Base-by-base conservation (phyloP, 805 yeast species). In the Starmera amethionina region DNA sequence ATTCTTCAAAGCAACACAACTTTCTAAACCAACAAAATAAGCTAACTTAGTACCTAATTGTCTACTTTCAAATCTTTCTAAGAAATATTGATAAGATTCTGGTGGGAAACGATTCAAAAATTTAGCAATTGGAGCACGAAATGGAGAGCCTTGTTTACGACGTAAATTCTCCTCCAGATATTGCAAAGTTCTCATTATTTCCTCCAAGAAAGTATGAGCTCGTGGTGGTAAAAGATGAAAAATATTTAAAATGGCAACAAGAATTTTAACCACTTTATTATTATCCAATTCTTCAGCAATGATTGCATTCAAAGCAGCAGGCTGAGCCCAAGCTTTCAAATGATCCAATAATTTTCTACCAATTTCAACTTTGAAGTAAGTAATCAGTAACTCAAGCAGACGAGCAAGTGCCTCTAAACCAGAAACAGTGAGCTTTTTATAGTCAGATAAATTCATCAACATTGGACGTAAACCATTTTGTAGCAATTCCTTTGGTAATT, bases 401-500 rank as follows among this genome's bases (percentile, higher is more conserved):
- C 94, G 68, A 0, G 97, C 94, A 18, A 93, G 67, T 0, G 97
- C 96, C 54, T 90, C 96, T 15, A 93, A 66, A 2, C 97, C 96
- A 2, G 86, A 73, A 1, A 86, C 93, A 0, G 96, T 85, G 37
- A 93, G 65, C 42, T 90, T 82, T 59, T 87, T 87, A 59, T 88
- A 95, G 53, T 93, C 98, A 0, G 97, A 86, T 28, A 93, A 66
- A 50, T 90, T 90, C 89, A 90, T 85, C 46, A 93, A 64, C 83
- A 93, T 88, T 2, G 99, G 99, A 45, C 95, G 76, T 39, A 93
- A 67, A 0, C 98, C 97, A 56, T 82, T 87, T 59, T 94, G 99
- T n/a, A 93, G 65, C 30, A 94, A 64, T 49, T 93, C 99, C 52
- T 88, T 89, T 2, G 99, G 98, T 34, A 94, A 67, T 48, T 87